These are phyloP conservation scores for Rhynchospora pubera DNA, from an alignment of 176 grass and related monocot species.

Conservation along the genomic window DNA sequence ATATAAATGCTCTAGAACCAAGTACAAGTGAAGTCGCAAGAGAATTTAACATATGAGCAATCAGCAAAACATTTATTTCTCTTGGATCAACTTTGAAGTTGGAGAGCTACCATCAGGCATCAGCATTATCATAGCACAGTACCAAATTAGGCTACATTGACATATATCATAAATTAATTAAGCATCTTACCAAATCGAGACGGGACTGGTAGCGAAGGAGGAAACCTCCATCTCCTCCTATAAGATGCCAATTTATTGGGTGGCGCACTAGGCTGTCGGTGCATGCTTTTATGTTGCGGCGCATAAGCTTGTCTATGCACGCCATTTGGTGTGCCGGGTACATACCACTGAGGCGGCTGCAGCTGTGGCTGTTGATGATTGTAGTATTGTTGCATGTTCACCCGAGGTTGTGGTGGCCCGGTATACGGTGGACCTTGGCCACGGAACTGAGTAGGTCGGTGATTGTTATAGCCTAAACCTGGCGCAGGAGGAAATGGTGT, in stretches of 20 bases:
- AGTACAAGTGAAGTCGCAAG: no score
- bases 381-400: constrained; percentile 33
- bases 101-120: no score
- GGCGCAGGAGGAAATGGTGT: not conserved
- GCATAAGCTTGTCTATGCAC: not conserved
- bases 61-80: no score
- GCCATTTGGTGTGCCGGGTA: not conserved
- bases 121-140: no score
- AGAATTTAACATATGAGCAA: no score
- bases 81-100: no score
- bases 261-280: no score
- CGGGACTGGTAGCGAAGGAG: constrained; percentile 26
- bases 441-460: constrained; percentile 18
- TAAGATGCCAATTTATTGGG: constrained; percentile 42
- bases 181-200: constrained; percentile 47
- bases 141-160: not conserved
- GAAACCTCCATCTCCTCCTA: constrained; percentile 40
- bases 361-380: constrained; percentile 23
- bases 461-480: not conserved
- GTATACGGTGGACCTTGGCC: no score
- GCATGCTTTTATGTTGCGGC: constrained; percentile 27
- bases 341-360: constrained; percentile 25
- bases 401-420: not conserved
- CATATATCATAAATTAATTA: not conserved
- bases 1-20: not conserved